Evolutionary conservation across 2,329 filamentous ascomycete genomes (phyloP), one percentile per base, ranked within the genome.

Genomic region (Leptosphaerulina australis): DNA sequence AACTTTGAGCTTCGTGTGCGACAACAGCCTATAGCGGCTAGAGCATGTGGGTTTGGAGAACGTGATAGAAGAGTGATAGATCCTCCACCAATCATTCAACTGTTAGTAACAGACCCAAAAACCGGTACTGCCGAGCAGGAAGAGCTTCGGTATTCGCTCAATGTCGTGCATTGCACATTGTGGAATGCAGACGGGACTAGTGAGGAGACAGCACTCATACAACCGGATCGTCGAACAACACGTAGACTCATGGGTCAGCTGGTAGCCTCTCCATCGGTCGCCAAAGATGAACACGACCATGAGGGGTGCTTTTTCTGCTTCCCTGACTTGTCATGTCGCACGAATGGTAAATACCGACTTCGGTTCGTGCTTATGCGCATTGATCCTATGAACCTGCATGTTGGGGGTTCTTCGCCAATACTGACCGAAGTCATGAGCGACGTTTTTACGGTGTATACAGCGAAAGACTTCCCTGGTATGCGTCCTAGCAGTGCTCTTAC

Each of bases 291-390:
- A 64, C 79, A 85, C 44, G 84, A 85, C 44, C 73, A 83, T 17
- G 87, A 91, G 56, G 89, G 90, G 1, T 91, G 87, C 65, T 94
- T 93, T 77, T 94, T 93, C 72, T 90, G 88, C 68, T 94, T 94
- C 67, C 87, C 88, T 0, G 90, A 94, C 67, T 78, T 94, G 15
- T 91, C 88, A 3, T 91, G 88, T 67, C 83, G 90, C 25, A 91
- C 87, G 0, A 85, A 89, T 1, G 90, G 90, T 15, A 78, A 78
- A n/a, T 94, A 89, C 70, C 81, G 88, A 14, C 80, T 94, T 45
- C 84, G 83, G 36, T 93, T 94, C 69, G 83, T 83, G 28, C 78
- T 93, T 17, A 83, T 91, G 65, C 82, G 88, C 53, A 81, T 93
- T 31, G 85, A 91, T 58, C 85, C 86, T 2, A 74, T 73, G 26